These are phyloP conservation scores for Candida michaelii DNA, from an alignment of 805 yeast genomes.

Conservation along the genomic window DNA sequence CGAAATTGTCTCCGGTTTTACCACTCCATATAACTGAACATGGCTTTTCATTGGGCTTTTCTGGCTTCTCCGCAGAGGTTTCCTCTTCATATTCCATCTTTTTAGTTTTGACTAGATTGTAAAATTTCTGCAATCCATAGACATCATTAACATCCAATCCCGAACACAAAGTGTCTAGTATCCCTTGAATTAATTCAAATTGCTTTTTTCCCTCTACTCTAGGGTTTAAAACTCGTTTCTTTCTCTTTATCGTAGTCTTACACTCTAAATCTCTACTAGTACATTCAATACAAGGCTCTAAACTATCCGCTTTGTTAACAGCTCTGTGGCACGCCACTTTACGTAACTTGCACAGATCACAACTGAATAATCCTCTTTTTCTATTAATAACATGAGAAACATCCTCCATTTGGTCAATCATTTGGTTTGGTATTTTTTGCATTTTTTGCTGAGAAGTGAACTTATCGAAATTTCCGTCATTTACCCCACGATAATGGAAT, in stretches of 20 bases:
- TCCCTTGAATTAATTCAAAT: slow-evolving; percentile 7
- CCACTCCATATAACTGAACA: slow-evolving; percentile 10
- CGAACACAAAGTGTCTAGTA: slow-evolving; percentile 6
- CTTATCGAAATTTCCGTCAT: neutral
- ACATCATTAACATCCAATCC: slow-evolving; percentile 6
- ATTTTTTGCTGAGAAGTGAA: neutral
- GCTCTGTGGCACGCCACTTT: slow-evolving; percentile 10
- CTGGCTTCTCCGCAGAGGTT: neutral
- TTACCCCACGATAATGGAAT: slow-evolving; percentile 1
- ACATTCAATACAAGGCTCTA: slow-evolving; percentile 10
- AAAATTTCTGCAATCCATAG: neutral
- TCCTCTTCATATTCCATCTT: neutral
- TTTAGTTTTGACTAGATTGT: neutral
- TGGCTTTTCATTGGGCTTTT: neutral
- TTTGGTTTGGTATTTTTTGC: neutral
- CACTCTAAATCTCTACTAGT: slow-evolving; percentile 7
- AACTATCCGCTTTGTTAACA: slow-evolving; percentile 2
- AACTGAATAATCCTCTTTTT: slow-evolving; percentile 10
- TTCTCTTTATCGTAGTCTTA: slow-evolving; percentile 10
- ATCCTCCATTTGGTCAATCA: neutral
- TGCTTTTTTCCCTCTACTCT: slow-evolving; percentile 1
- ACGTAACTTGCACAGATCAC: slow-evolving; percentile 13
- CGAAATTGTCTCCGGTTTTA: slow-evolving; percentile 9
- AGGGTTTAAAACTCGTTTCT: slow-evolving; percentile 5
- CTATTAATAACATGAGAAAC: neutral